These are phyloP conservation scores for Beauveria caledonica DNA, from an alignment of 2,329 filamentous ascomycete species.

Conservation along the genomic window DNA sequence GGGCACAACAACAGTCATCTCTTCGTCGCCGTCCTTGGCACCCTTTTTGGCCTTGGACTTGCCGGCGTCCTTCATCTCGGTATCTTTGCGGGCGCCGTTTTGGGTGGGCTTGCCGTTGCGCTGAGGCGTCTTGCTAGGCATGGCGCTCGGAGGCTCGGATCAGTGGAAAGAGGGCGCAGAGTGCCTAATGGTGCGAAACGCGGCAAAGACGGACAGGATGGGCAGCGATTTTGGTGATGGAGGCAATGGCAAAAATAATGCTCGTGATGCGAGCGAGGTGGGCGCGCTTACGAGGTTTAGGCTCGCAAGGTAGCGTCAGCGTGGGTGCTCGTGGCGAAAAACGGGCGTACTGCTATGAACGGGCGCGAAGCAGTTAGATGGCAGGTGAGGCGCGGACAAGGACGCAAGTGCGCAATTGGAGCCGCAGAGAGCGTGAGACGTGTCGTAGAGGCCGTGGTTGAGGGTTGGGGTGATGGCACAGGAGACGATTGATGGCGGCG, in stretches of 20 bases:
- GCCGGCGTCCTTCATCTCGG: conserved; percentile 61
- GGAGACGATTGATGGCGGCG: conserved; percentile 1
- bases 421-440: conserved; percentile 12
- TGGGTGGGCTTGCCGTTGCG: conserved; percentile 62
- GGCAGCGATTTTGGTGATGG: not conserved
- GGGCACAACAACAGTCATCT: conserved; percentile 76
- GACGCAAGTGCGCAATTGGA: not conserved
- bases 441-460: conserved; percentile 10
- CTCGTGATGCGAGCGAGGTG: conserved; percentile 6
- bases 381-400: not conserved
- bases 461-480: not conserved
- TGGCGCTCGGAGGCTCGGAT: conserved; percentile 26
- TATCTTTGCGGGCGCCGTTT: conserved; percentile 58
- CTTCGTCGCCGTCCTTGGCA: conserved; percentile 60
- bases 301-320: conserved; percentile 10
- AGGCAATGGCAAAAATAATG: conserved; percentile 12
- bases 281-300: conserved; percentile 10
- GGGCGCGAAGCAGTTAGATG: not conserved
- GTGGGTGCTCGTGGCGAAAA: conserved; percentile 1
- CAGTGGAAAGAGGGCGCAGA: not conserved
- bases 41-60: conserved; percentile 60
- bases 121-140: conserved; percentile 68
- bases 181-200: not conserved
- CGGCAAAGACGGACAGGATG: not conserved
- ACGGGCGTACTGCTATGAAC: not conserved